Evolutionary conservation across 257 asterid species (phyloP).

Genomic region (Penstemon davidsonii): DNA sequence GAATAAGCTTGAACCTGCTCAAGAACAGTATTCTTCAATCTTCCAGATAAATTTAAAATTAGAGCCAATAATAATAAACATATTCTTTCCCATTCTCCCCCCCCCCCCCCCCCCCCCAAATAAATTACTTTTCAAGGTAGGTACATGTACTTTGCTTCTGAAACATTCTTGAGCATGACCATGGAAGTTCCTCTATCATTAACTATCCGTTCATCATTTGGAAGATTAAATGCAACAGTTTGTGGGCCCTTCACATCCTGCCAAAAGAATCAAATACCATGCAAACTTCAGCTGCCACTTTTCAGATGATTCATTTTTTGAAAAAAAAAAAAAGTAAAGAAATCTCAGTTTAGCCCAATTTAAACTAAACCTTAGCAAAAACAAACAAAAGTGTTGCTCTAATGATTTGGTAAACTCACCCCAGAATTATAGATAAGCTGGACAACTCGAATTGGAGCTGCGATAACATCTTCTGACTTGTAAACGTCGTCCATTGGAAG

Average conservation of each 20-base stretch:
- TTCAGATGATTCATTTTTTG: too few relatives aligned
- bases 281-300: background rate
- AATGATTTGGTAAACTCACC: conserved; percentile 42
- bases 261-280: conserved; percentile 18
- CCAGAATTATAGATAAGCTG: conserved; percentile 87
- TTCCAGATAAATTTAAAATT: background rate
- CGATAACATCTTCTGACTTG: conserved; percentile 74
- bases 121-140: conserved; percentile 10
- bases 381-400: background rate
- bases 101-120: background rate
- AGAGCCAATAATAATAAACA: conserved; percentile 14
- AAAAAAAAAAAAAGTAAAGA: background rate
- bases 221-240: conserved; percentile 97
- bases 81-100: background rate
- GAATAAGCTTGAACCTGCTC: conserved; percentile 89
- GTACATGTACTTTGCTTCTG: conserved; percentile 80
- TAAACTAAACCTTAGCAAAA: background rate
- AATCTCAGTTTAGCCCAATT: background rate
- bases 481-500: conserved; percentile 83
- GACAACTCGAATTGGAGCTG: conserved; percentile 96
- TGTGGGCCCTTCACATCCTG: conserved; percentile 99
- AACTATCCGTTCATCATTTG: conserved; percentile 90
- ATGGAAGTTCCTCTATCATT: conserved; percentile 93
- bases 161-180: conserved; percentile 98
- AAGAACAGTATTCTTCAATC: conserved; percentile 21